Evolutionary conservation across 441 rosid species (phyloP).

Genomic region (Gossypium trilobum): DNA sequence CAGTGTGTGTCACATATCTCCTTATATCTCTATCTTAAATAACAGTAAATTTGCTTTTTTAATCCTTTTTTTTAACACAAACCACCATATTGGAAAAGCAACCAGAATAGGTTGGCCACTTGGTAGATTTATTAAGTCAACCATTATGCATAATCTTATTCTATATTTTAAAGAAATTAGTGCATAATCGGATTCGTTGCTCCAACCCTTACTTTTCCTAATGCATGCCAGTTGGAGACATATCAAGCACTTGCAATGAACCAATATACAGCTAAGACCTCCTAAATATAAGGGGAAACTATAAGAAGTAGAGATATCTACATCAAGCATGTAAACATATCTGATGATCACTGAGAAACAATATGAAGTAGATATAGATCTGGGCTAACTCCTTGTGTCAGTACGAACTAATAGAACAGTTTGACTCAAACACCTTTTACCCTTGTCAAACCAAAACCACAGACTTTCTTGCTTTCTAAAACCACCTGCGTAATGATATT

Average conservation of each 20-base stretch:
- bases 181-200: neutral
- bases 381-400: no score
- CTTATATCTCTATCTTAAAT: neutral
- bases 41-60: neutral
- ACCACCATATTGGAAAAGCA: neutral
- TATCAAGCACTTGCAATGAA: neutral
- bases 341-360: neutral
- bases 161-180: neutral
- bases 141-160: neutral
- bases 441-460: neutral
- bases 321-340: no score
- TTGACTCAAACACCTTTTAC: no score
- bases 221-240: neutral
- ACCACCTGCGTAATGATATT: neutral
- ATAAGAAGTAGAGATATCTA: no score
- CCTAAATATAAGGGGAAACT: no score
- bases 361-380: neutral
- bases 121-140: conserved; percentile 2
- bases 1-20: neutral
- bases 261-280: neutral
- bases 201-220: neutral
- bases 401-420: neutral
- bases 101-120: neutral
- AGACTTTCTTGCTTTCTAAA: neutral
- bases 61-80: neutral